Conservation (phyloP, 768 basidiomycete species). For the Coprinopsis marcescibilis region DNA sequence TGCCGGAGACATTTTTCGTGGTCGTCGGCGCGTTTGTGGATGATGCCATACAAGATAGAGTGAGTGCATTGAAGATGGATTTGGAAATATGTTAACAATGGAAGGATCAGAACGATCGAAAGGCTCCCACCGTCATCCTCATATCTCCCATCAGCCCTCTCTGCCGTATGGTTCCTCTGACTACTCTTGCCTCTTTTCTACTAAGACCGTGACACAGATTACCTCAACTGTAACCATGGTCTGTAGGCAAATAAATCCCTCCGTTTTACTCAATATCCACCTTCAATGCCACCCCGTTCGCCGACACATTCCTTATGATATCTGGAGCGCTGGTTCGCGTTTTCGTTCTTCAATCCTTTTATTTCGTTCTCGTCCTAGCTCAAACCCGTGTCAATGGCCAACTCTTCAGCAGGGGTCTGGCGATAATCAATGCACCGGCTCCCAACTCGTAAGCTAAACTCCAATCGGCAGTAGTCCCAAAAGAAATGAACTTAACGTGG, state of each 20-base stretch:
- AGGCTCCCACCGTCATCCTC: neutral
- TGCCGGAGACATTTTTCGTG: neutral
- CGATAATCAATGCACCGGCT: conserved; percentile 29
- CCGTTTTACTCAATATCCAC: neutral
- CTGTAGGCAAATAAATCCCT: neutral
- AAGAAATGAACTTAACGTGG: too few species aligned
- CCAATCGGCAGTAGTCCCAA: too few species aligned
- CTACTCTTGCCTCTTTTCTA: too few species aligned
- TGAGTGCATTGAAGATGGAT: neutral
- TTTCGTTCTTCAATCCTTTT: conserved; percentile 4
- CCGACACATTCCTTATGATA: neutral
- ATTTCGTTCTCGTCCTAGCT: conserved; percentile 12
- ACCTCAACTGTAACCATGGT: too few species aligned
- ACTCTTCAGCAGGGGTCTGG: conserved; percentile 29
- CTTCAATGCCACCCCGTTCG: neutral
- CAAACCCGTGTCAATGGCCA: conserved; percentile 26
- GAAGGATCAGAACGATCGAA: neutral
- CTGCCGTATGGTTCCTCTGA: too few species aligned
- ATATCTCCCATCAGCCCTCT: neutral
- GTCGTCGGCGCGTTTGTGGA: neutral
- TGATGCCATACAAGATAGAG: neutral
- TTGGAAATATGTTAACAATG: too few species aligned
- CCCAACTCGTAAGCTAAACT: conserved; percentile 29
- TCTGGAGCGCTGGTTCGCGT: neutral
- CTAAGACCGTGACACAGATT: too few species aligned